Base-by-base conservation (phyloP, 495 filamentous ascomycete species). In the Annulohypoxylon moriforme region DNA sequence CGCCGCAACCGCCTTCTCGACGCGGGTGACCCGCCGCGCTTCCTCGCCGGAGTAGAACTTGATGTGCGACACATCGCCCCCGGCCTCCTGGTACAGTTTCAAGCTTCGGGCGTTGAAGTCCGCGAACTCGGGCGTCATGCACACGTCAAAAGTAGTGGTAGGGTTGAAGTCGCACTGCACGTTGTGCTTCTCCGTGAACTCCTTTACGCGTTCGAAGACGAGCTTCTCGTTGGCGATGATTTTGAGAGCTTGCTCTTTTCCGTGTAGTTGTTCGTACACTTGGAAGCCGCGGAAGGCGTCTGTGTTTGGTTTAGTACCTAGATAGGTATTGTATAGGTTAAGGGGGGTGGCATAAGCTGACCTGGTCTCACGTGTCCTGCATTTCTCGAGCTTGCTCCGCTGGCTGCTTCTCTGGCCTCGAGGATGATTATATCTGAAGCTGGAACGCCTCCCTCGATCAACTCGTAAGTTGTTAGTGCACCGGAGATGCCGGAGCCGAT, bases 401-500 rank as follows among this genome's bases (percentile, higher is more conserved):
- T 75, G 14, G 76, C 76, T 2, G 76, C 76, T 64, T 78, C 76
- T 46, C 76, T 64, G 4, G 76, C 76, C 36, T 78, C 76, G 36
- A 78, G 58, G 22, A 78, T 75, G 18, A 69, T 34, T 62, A 78
- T 75, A 56, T 78, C 74, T 8, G 64, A 58, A 3, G 71, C 33
- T 38, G 64, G 25, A 14, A 78, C 74, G 18, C 76, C 76, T 44
- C 65, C 66, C 22, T 76, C 55, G 46, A 75, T 68, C 58, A 78
- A 49, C 61, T 78, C 71, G 44, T 72, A 78, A 6, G 74, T 56
- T 8, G 68, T 76, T 4, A 78, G 49, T 8, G 74, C 76, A 13
- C 76, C 76, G 33, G 76, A 76, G 46, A 78, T 74, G 14, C 76
- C 76, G 8, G 76, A 78, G 25, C 76, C 76, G 33, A 78, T 76